Base-by-base conservation (phyloP, 2,329 filamentous ascomycete species). In the Aurifilum marmelostoma region DNA sequence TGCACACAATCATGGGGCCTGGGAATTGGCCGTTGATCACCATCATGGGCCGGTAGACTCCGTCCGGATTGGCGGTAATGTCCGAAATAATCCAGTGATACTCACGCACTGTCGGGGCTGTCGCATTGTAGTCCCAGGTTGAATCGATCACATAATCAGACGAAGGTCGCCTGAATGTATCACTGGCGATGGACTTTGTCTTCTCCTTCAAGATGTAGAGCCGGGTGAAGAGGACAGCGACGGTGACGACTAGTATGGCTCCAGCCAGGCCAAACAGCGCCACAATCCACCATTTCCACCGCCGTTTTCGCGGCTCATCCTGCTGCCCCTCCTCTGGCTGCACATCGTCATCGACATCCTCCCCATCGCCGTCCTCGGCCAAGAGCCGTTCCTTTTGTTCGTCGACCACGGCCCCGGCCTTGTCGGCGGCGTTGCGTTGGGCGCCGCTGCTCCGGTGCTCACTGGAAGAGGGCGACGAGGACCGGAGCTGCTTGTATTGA, bases 21-120 rank as follows among this genome's bases (percentile, higher is more conserved):
- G 92, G 92, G 78, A 92, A 94, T 75, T 91, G 83, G 47, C 89
- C 88, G 75, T 95, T 93, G 79, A 93, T 91, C 50, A 90, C 87
- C 65, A 93, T 86, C 82, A 91, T 86, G 11, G 81, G 83, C 27
- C 85, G 82, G 58, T 78, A 82, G 27, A 88, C 78, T 3, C 86
- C 89, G 73, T 91, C 88, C 0, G 89, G 89, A 66, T 88, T 89
- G 56, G 87, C 82, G 0, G 82, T 79, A 41, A 85, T 84, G 70
- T 91, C 87, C 12, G 79, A 76, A 39, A 92, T 84, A 0, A 80
- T 85, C 88, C 89, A 92, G 70, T 84, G 79, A 73, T 88, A 89
- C 71, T 87, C 83, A 73, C 89, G 83, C 2, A 81, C 83, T 21
- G 81, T 82, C 0, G 84, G 82, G 3, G 81, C 72, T 0, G 34